Evolutionary conservation across 2,329 filamentous ascomycete genomes (phyloP), one percentile per base, ranked within the genome.

Genomic region (Phaeosphaeriaceae sp.): DNA sequence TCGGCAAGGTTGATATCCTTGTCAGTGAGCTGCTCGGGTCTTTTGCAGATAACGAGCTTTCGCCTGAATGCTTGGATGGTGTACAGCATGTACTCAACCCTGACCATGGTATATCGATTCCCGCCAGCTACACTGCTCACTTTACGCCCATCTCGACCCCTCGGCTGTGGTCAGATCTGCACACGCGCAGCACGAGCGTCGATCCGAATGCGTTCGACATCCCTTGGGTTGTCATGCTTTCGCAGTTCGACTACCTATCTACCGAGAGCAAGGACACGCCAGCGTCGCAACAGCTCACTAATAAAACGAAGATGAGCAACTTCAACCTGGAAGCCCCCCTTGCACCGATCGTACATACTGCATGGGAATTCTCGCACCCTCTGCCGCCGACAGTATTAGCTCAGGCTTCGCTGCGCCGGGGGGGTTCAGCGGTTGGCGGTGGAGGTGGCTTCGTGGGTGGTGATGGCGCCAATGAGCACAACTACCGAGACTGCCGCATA

Each of bases 21-120:
- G 88, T 99, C 25, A 97, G 93, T 2, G 95, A 99, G 77, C 86
- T 99, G 0, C 86, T 99, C 0, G 95, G 93, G 40, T 97, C 93
- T 1, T 99, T 98, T 73, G 95, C 89, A 22, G 95, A 99, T 79
- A 99, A 99, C 72, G 95, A 99, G 78, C 86, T 99, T 10, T 97
- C 92, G 0, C 95, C 95, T 0, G 95, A 99, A 80, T 99, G 95
- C 71, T 84, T 99, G 11, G 95, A 99, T 75, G 95, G 95, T 46
- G 93, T 98, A 50, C 94, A 97, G 74, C 90, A 94, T 70, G 91
- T 98, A 45, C 81, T 99, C n/a, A 85, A 88, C 58, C 85, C 90
- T 0, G 84, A 85, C 0, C 87, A 94, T 69, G 96, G 95, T 36
- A 94, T 99, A 68, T 97, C 92, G 1, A 98, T 99, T 63, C 95